phyloP scores from a whole-genome alignment of 306 rosid species.

The Quillaja saponaria region DNA sequence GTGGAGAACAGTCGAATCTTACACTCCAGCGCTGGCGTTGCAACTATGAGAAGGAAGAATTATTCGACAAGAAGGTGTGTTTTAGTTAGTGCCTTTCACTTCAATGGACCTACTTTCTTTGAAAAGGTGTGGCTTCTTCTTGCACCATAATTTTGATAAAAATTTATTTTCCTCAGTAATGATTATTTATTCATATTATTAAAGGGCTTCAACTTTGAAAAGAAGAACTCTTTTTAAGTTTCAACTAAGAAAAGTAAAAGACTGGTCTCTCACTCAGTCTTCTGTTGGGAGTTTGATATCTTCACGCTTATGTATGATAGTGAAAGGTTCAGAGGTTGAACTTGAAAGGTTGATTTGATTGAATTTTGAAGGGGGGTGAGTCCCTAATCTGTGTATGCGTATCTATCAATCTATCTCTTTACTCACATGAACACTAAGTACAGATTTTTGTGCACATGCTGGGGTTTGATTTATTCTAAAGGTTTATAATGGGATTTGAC shows the following conservation, averaged over 20 bases:
- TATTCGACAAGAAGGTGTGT: constrained; percentile 6
- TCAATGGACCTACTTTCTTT: constrained; percentile 13
- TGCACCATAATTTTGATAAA: neutral
- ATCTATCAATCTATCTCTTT: constrained; percentile 29
- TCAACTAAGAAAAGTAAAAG: too few species aligned
- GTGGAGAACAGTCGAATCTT: neutral
- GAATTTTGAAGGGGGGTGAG: constrained; percentile 34
- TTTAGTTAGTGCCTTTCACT: constrained; percentile 26
- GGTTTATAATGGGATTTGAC: constrained; percentile 20
- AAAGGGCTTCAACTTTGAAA: constrained; percentile 14
- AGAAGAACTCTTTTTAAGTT: constrained; percentile 13
- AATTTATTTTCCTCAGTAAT: neutral
- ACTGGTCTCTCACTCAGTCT: neutral
- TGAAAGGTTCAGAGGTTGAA: too few species aligned
- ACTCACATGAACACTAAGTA: constrained; percentile 36
- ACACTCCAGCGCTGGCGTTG: constrained; percentile 1
- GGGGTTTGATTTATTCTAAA: constrained; percentile 21
- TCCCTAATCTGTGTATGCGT: constrained; percentile 33
- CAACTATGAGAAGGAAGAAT: neutral
- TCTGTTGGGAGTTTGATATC: constrained; percentile 47
- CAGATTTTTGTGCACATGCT: constrained; percentile 31
- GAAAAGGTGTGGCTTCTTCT: neutral
- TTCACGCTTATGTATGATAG: constrained; percentile 52
- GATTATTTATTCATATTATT: neutral
- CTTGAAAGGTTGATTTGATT: constrained; percentile 45